phyloP scores from a whole-genome alignment of 768 basidiomycete species.

The Boletales sp. region DNA sequence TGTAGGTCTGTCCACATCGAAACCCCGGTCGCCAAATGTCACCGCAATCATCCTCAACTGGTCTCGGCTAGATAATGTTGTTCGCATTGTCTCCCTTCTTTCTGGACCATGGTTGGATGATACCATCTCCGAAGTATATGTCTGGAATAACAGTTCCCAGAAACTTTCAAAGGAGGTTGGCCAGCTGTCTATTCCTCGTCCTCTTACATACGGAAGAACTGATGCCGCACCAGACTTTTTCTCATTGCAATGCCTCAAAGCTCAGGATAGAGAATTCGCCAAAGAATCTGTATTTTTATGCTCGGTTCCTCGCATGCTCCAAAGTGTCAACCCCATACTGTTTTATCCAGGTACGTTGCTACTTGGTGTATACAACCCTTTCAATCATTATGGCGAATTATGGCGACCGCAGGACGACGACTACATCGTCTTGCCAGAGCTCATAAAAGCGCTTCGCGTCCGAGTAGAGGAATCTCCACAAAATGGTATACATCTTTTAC shows the following conservation, averaged over 20 bases:
- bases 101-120: conserved; percentile 45
- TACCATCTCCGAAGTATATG: conserved; percentile 44
- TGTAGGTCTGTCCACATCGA: conserved; percentile 7
- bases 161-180: conserved; percentile 42
- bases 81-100: conserved; percentile 49
- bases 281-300: conserved; percentile 57
- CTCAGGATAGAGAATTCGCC: conserved; percentile 56
- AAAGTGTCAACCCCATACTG: conserved; percentile 50
- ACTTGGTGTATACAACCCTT: background rate
- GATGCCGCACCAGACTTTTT: conserved; percentile 37
- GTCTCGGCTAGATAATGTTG: conserved; percentile 61
- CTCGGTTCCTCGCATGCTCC: conserved; percentile 57
- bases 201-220: background rate
- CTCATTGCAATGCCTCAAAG: conserved; percentile 40
- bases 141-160: conserved; percentile 64
- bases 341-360: conserved; percentile 52
- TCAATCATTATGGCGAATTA: conserved; percentile 4
- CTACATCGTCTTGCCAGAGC: conserved; percentile 56
- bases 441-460: conserved; percentile 48
- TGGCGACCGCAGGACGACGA: conserved; percentile 56
- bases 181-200: background rate
- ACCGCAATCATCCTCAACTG: conserved; percentile 65
- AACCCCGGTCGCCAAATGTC: conserved; percentile 34
- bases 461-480: conserved; percentile 31
- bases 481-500: conserved; percentile 49